Conservation (phyloP, 345 rosid genomes). For the Cardamine occulta region DNA sequence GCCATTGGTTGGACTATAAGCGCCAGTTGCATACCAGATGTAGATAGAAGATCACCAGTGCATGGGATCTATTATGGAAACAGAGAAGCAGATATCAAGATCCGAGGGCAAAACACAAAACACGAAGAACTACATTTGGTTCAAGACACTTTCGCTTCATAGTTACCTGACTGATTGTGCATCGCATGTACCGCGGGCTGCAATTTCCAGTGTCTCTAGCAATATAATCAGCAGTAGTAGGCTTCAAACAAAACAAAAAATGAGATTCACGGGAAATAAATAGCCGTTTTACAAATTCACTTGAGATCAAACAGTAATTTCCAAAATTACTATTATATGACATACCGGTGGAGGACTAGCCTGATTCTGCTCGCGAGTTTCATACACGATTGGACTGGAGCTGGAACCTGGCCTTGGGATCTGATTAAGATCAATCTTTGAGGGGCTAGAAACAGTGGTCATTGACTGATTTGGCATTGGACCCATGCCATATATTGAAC, state of each 20-base stretch:
- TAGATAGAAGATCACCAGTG: constrained; percentile 85
- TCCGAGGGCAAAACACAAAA: constrained; percentile 7
- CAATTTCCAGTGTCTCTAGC: constrained; percentile 90
- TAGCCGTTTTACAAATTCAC: not conserved
- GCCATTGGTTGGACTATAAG: constrained; percentile 91
- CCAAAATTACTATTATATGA: constrained; percentile 10
- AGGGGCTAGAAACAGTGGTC: constrained; percentile 41
- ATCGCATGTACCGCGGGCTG: constrained; percentile 98
- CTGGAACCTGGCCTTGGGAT: constrained; percentile 49
- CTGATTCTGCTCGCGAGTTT: constrained; percentile 60
- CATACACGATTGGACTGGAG: constrained; percentile 36
- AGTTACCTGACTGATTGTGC: constrained; percentile 89
- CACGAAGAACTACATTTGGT: constrained; percentile 8
- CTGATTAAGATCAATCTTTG: constrained; percentile 44
- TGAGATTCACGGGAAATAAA: constrained; percentile 24
- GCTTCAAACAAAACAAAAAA: constrained; percentile 52
- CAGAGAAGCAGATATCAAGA: constrained; percentile 28
- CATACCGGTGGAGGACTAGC: constrained; percentile 60
- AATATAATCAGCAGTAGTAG: constrained; percentile 86
- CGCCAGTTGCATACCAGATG: constrained; percentile 95
- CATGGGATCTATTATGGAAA: constrained; percentile 76
- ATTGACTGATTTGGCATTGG: constrained; percentile 44
- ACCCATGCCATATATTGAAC: constrained; percentile 41
- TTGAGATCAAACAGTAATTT: constrained; percentile 6
- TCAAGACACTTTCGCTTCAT: constrained; percentile 27